Conservation (phyloP, 1,284 basidiomycete species). For the Phylloboletellus chloephorus region DNA sequence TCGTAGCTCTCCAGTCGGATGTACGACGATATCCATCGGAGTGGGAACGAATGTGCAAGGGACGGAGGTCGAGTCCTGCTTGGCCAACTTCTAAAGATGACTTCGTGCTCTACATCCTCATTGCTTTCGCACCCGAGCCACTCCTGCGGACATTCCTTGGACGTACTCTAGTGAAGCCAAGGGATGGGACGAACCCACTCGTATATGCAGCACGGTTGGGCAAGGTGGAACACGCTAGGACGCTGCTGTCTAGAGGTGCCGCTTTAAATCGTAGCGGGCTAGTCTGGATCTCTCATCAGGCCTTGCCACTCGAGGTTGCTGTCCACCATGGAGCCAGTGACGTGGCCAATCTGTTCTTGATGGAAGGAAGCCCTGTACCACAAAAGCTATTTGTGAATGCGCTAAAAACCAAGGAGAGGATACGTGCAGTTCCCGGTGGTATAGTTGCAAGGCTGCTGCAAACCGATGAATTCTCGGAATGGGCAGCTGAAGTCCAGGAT, state of each 20-base stretch:
- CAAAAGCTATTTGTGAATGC: neutral
- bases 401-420: neutral
- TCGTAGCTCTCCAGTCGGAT: neutral
- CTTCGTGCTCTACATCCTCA: slow-evolving; percentile 11
- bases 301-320: slow-evolving; percentile 12
- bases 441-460: slow-evolving; percentile 5
- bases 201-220: slow-evolving; percentile 1
- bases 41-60: slow-evolving; percentile 5
- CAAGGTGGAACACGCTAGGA: slow-evolving; percentile 4
- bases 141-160: slow-evolving; percentile 3
- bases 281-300: neutral
- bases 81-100: neutral
- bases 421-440: accelerated
- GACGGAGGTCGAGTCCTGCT: neutral
- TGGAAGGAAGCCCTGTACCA: slow-evolving; percentile 11
- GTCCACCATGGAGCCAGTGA: accelerated
- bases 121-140: neutral
- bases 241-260: slow-evolving; percentile 4
- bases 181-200: slow-evolving; percentile 14
- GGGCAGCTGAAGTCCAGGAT: neutral
- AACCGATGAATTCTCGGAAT: slow-evolving; percentile 9
- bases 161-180: neutral
- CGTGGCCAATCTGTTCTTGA: slow-evolving; percentile 7
- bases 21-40: slow-evolving; percentile 1
- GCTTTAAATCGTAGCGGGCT: neutral